Base-by-base conservation (phyloP, 495 filamentous ascomycete species). In the Tuber indicum region DNA sequence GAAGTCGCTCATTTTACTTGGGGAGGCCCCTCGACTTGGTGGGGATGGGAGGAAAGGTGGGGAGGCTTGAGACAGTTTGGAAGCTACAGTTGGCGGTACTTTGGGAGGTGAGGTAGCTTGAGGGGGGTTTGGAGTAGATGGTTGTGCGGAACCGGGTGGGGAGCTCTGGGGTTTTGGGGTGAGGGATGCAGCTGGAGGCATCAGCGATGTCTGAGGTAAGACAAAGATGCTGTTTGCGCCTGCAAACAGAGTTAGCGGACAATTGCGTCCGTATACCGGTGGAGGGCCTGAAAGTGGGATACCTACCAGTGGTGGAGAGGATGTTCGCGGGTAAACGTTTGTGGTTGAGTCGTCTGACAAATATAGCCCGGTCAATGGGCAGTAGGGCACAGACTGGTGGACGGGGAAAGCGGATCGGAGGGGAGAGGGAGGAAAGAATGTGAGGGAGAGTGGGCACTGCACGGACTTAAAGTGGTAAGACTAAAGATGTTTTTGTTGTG, bases 1-100 rank as follows among this genome's bases (percentile, higher is more conserved):
- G 71, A 80, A 80, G 47, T 80, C 78, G 42, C 78, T 80, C 77
- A 80, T 76, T 36, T 80, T 80, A 26, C 77, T 76, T 52, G 78
- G 78, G 21, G 78, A 80, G n/a, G 43, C 66, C 23, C 76, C 76
- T 58, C 75, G 71, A 0, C 71, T 70, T 23, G 77, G 77, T n/a
- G 77, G 78, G n/a, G 78, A 79, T 41, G 78, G 79, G 70, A 76
- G 74, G 72, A 80, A 76, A 10, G 74, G 77, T 46, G 70, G 71
- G 32, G 78, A 80, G 74, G 49, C 70, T 23, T 80, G 78, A 21
- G 77, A 76, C 43, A 72, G 42, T 72, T 80, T 80, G 39, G 78
- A 76, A 66, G 79, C 74, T 45, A 72, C 49, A 10, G 73, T 70
- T 49, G 78, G 41, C 23, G 77, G 71, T 45, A 21, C 72, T 41